Base-by-base conservation (phyloP, 2,329 filamentous ascomycete genomes). In the Sclerotinia glacialis region DNA sequence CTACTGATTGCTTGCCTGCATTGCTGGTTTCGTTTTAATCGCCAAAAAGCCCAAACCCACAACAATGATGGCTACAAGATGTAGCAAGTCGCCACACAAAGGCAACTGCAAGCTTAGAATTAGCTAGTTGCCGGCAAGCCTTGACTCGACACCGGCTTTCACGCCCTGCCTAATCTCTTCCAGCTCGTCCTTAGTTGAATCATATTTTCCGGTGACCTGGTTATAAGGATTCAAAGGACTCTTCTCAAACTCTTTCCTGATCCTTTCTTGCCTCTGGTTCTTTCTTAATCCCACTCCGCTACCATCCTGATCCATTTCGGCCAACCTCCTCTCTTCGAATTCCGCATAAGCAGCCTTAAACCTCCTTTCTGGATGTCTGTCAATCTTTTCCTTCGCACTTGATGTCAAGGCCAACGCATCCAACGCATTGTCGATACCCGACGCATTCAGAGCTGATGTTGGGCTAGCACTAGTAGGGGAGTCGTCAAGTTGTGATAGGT, bases 171-270 rank as follows among this genome's bases (percentile, higher is more conserved):
- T 85, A 67, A 93, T 79, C 59, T 85, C 83, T 59, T 82, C 82
- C 54, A 97, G 74, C 74, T 99, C 94, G 5, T 92, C 91, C 78
- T 86, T 89, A 28, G 84, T 85, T 64, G 91, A 86, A 78, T 99
- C 91, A 79, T 92, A 96, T 3, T 82, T 78, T 2, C 87, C 91
- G 62, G 82, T 86, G 21, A 89, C 88, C 80, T 96, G 92, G 80
- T 97, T 97, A 80, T 96, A 95, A 18, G 95, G 95, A 78, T 99
- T 99, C 74, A 98, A 94, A 1, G 91, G 89, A 75, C 90, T 91
- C 83, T 92, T 96, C 79, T 96, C 90, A 78, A 98, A 99, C 80
- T 98, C 95, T 83, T 96, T 96, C 69, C 86, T 80, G 72, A 96
- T 91, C 75, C 89, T 83, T 70, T 94, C 90, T 74, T 93, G 88